Evolutionary conservation across 345 rosid genomes (phyloP).

Genomic region (Eucalyptus guilfoylei): DNA sequence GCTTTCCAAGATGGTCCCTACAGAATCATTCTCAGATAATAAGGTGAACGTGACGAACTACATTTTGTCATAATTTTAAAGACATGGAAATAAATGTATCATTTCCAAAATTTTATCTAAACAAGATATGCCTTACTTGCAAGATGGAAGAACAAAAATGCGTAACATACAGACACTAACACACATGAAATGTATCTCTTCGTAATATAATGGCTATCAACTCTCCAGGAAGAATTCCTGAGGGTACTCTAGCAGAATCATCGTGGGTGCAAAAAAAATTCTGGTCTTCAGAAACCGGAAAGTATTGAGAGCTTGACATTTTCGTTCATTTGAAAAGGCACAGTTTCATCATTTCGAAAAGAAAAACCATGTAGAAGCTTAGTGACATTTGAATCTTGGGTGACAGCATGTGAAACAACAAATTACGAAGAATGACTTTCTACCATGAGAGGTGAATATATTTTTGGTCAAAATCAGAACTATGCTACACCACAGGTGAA

Average conservation of each 20-base stretch:
- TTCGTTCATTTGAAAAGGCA: neutral
- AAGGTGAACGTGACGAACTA: neutral
- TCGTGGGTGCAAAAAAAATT: neutral
- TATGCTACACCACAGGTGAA: neutral
- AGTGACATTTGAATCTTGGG: neutral
- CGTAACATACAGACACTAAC: neutral
- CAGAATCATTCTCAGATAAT: neutral
- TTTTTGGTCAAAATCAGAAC: neutral
- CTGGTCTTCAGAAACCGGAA: neutral
- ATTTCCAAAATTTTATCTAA: no score
- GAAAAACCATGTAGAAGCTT: neutral
- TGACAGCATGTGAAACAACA: neutral
- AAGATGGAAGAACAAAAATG: neutral
- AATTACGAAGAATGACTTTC: neutral
- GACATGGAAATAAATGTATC: no score
- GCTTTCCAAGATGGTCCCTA: neutral
- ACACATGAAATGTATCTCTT: neutral
- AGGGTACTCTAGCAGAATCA: neutral
- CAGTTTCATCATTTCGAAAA: neutral
- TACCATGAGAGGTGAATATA: neutral
- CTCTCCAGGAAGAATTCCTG: neutral
- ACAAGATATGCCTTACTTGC: no score
- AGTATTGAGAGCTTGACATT: neutral
- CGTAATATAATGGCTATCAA: neutral
- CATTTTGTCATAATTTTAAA: neutral